Percentiles rank a stretch among this genome's conserved stretches.
Conservation (phyloP, 2,329 filamentous ascomycete species). For the Aspergillus versicolor region DNA sequence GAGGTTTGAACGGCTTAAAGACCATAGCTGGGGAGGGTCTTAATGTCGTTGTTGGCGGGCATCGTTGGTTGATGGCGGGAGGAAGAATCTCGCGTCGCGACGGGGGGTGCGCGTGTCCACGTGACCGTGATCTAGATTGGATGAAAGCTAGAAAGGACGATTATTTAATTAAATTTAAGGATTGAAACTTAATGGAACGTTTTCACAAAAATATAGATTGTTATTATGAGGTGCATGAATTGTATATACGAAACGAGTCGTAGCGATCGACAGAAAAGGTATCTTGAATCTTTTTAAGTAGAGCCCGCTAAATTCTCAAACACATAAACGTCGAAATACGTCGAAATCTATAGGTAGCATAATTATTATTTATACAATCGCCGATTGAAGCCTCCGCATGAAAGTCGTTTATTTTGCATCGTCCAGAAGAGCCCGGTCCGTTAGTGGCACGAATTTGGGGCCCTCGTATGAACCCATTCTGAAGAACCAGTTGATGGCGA, state of each 20-base stretch:
- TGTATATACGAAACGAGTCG: neutral
- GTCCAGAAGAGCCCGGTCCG: slow-evolving; percentile 31
- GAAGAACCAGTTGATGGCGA: slow-evolving; percentile 48
- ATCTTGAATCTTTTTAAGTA: neutral
- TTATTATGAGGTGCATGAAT: neutral
- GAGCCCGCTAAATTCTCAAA: neutral
- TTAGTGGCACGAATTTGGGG: slow-evolving; percentile 36
- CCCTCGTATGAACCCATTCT: slow-evolving; percentile 35
- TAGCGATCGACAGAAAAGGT: neutral
- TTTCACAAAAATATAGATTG: neutral
- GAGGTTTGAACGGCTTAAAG: slow-evolving; percentile 48
- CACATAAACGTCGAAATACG: neutral
- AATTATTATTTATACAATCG: neutral
- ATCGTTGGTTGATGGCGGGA: neutral
- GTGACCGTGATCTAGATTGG: neutral
- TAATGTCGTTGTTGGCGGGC: neutral
- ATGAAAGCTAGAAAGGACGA: too few species aligned
- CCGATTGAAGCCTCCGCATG: neutral
- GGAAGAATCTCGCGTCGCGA: neutral
- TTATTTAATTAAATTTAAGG: neutral
- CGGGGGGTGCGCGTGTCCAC: slow-evolving; percentile 2
- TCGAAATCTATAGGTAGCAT: neutral
- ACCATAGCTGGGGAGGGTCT: slow-evolving; percentile 32
- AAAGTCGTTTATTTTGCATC: slow-evolving; percentile 22
- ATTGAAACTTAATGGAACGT: neutral